A percentile compares a stretch with the other conserved stretches of the same genome.
phyloP scores from a whole-genome alignment of 257 asterid genomes.

The Solanum acaule region DNA sequence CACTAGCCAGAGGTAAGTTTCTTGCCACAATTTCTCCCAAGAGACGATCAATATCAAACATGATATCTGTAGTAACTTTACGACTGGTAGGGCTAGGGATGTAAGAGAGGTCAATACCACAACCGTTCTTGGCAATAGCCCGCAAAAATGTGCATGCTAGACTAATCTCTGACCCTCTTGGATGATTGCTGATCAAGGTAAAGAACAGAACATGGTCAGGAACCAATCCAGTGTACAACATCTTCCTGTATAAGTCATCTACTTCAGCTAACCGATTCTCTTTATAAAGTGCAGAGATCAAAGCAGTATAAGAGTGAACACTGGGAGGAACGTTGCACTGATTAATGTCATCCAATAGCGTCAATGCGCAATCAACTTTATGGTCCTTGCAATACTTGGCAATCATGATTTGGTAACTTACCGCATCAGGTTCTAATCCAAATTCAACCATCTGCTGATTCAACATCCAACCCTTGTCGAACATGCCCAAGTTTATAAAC shows the following conservation, averaged over 20 bases:
- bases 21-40: slow-evolving; percentile 28
- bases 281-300: slow-evolving; percentile 37
- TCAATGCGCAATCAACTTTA: slow-evolving; percentile 36
- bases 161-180: slow-evolving; percentile 30
- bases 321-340: slow-evolving; percentile 23
- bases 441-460: slow-evolving; percentile 33
- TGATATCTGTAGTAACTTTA: slow-evolving; percentile 9
- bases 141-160: slow-evolving; percentile 35
- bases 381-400: slow-evolving; percentile 35
- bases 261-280: slow-evolving; percentile 35
- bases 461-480: slow-evolving; percentile 29
- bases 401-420: slow-evolving; percentile 47
- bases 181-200: slow-evolving; percentile 29
- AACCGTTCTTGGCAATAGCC: slow-evolving; percentile 35
- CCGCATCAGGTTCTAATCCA: slow-evolving; percentile 36
- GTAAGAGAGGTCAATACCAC: slow-evolving; percentile 15
- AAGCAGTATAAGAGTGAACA: slow-evolving; percentile 46
- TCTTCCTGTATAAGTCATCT: slow-evolving; percentile 18
- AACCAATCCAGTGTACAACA: slow-evolving; percentile 35
- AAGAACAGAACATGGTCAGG: slow-evolving; percentile 61
- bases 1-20: slow-evolving; percentile 17
- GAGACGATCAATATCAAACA: slow-evolving; percentile 32
- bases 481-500: slow-evolving; percentile 33
- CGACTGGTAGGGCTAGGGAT: neutral
- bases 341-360: slow-evolving; percentile 27